Percentiles rank a stretch among this genome's conserved stretches.
These are phyloP conservation scores for Hymenoscyphus linearis DNA, from an alignment of 2,329 filamentous ascomycete species.

Conservation along the genomic window DNA sequence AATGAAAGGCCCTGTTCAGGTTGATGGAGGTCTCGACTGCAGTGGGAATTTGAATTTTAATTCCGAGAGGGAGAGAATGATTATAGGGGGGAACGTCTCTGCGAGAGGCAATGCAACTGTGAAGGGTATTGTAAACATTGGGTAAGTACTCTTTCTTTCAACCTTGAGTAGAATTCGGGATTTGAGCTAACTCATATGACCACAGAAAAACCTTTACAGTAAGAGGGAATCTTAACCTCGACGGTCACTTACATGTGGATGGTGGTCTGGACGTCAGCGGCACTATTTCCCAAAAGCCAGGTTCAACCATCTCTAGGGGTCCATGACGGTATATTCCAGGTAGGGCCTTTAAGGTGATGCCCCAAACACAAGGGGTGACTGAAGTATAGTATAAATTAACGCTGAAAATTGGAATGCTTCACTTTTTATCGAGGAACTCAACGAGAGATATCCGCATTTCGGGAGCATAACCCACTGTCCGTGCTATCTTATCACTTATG, in stretches of 20 bases:
- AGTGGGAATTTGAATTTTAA: slow-evolving; percentile 16
- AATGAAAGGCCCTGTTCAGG: slow-evolving; percentile 14
- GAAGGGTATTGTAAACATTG: slow-evolving; percentile 17
- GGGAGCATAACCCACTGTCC: too few species aligned
- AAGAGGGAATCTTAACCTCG: background rate
- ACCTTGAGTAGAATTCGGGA: background rate
- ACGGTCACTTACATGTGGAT: background rate
- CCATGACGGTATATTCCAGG: too few species aligned
- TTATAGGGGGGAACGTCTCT: slow-evolving; percentile 15
- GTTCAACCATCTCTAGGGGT: background rate
- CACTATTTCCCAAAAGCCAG: background rate
- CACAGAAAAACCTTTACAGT: background rate
- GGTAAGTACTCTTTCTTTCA: slow-evolving; percentile 12
- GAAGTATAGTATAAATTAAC: too few species aligned
- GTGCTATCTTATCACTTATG: too few species aligned
- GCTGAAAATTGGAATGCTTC: too few species aligned
- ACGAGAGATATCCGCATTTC: too few species aligned
- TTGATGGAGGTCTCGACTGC: slow-evolving; percentile 13
- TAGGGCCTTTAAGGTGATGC: too few species aligned
- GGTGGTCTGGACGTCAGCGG: background rate
- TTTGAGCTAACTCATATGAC: background rate
- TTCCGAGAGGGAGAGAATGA: slow-evolving; percentile 7
- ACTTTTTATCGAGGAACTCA: too few species aligned
- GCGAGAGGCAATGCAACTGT: slow-evolving; percentile 7
- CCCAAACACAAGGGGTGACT: too few species aligned